Conservation (phyloP, 176 grass and related monocot genomes). For the Avena sativa region DNA sequence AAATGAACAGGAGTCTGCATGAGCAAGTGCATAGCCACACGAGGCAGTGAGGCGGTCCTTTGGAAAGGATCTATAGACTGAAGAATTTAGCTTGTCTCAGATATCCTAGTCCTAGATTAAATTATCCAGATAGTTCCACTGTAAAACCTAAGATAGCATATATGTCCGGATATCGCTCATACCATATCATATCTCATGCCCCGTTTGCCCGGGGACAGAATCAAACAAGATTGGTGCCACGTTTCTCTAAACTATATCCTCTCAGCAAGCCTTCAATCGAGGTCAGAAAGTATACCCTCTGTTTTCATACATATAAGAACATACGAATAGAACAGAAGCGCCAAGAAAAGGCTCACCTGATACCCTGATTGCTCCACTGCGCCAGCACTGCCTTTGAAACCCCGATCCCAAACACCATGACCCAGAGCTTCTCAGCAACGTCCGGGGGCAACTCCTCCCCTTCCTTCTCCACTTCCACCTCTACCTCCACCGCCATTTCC, state of each 20-base stretch:
- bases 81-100: neutral
- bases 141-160: neutral
- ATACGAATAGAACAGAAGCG: constrained; percentile 5
- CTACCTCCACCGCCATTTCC: constrained; percentile 23
- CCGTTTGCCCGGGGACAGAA: neutral
- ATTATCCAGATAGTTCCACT: constrained; percentile 1
- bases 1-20: neutral
- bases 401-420: constrained; percentile 72
- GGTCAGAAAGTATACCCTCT: neutral
- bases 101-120: neutral
- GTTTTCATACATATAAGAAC: neutral
- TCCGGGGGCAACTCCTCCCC: constrained; percentile 64
- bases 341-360: constrained; percentile 59
- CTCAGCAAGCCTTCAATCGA: neutral
- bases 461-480: constrained; percentile 31
- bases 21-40: neutral
- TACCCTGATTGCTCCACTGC: constrained; percentile 98
- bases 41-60: neutral
- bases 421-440: constrained; percentile 71
- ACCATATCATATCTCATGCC: neutral
- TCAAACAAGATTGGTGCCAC: neutral
- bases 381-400: constrained; percentile 80
- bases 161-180: neutral
- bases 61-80: neutral
- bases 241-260: neutral